Evolutionary conservation across 2,329 filamentous ascomycete genomes (phyloP).

Genomic region (Aspergillaceae sp.): DNA sequence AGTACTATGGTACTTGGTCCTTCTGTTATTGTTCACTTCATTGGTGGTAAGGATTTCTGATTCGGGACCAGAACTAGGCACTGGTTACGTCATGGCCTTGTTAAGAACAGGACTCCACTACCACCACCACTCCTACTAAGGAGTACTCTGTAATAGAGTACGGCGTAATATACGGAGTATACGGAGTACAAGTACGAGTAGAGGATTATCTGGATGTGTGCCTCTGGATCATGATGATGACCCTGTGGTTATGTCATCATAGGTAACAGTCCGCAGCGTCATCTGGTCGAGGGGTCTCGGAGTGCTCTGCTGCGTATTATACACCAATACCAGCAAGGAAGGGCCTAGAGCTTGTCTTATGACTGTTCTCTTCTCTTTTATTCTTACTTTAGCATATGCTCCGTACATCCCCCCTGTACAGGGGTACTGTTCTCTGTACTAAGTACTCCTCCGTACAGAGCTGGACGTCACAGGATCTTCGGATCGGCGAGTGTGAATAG

Average conservation of each 20-base stretch:
- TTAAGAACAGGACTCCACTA: no score
- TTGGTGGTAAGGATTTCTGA: not conserved
- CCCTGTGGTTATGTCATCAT: not conserved
- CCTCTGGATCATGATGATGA: conserved; percentile 1
- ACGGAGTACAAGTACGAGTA: not conserved
- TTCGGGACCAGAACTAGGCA: not conserved
- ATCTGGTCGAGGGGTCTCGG: not conserved
- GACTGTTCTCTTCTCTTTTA: not conserved
- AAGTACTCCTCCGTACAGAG: not conserved
- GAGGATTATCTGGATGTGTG: not conserved
- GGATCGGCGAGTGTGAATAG: not conserved
- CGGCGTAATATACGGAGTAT: no score
- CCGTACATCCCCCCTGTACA: not conserved
- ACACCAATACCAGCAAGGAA: not conserved
- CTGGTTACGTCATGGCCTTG: not conserved
- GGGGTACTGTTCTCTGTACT: not conserved
- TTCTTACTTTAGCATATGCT: not conserved
- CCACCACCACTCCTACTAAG: no score
- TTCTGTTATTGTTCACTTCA: not conserved
- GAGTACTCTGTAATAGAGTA: no score
- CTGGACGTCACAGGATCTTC: not conserved
- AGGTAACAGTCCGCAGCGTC: not conserved
- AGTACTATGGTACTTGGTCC: not conserved
- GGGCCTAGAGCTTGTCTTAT: no score
- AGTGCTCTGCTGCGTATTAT: not conserved